phyloP scores from a whole-genome alignment of 2,329 filamentous ascomycete genomes.

The Botrytis squamosa region DNA sequence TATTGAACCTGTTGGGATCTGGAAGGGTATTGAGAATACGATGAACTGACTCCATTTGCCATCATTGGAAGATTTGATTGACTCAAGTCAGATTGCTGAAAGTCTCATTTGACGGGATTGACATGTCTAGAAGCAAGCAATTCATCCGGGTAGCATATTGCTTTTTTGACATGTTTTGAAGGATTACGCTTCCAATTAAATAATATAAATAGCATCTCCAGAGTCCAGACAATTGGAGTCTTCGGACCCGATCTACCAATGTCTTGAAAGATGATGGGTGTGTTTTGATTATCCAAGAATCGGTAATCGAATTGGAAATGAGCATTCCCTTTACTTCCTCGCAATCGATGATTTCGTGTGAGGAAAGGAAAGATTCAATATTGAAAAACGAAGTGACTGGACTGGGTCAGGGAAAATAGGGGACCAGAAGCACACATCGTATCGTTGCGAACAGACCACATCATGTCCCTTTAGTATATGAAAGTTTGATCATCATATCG shows the following conservation, averaged over 20 bases:
- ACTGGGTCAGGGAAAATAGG: constrained; percentile 1
- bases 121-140: background rate
- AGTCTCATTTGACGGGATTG: background rate
- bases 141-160: background rate
- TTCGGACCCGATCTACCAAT: background rate
- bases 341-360: background rate
- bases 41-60: background rate
- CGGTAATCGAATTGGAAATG: background rate
- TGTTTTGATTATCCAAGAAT: background rate
- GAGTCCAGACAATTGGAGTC: background rate
- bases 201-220: background rate
- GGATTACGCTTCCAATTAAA: background rate
- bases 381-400: background rate
- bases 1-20: background rate
- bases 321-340: background rate
- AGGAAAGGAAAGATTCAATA: background rate
- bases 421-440: constrained; percentile 1
- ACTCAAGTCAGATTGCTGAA: background rate
- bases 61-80: background rate
- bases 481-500: constrained; percentile 12
- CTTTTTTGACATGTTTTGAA: background rate
- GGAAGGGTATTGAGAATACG: background rate
- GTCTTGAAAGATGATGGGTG: background rate
- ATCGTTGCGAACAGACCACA: constrained; percentile 16
- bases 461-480: constrained; percentile 5